phyloP scores from a whole-genome alignment of 2,329 filamentous ascomycete species.

The Clarireedia monteithiana region DNA sequence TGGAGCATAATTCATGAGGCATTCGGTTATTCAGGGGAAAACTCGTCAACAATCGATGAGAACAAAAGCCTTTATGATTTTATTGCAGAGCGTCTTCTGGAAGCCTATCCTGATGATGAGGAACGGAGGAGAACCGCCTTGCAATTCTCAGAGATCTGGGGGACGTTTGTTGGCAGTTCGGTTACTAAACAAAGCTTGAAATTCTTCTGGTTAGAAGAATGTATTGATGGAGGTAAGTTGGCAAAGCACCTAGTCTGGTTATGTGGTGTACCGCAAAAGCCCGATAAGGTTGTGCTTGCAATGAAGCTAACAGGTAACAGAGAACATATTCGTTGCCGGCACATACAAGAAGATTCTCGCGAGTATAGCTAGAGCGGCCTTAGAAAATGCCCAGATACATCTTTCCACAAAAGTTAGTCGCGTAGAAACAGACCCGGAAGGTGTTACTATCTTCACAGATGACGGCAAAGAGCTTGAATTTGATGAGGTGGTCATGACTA shows the following conservation, averaged over 20 bases:
- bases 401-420: slow-evolving; percentile 20
- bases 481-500: slow-evolving; percentile 42
- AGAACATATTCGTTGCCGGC: slow-evolving; percentile 28
- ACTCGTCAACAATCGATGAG: slow-evolving; percentile 40
- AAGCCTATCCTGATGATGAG: slow-evolving; percentile 31
- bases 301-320: slow-evolving; percentile 9
- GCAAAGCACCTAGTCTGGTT: background rate
- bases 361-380: slow-evolving; percentile 22
- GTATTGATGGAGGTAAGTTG: slow-evolving; percentile 40
- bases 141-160: slow-evolving; percentile 38
- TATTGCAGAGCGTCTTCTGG: slow-evolving; percentile 41
- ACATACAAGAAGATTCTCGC: slow-evolving; percentile 27
- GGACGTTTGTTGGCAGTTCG: slow-evolving; percentile 44
- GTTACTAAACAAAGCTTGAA: slow-evolving; percentile 44
- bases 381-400: slow-evolving; percentile 17
- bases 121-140: slow-evolving; percentile 33
- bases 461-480: slow-evolving; percentile 19
- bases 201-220: slow-evolving; percentile 51
- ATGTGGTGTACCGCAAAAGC: background rate
- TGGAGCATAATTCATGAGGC: slow-evolving; percentile 47
- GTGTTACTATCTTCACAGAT: slow-evolving; percentile 14
- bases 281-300: background rate
- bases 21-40: slow-evolving; percentile 44
- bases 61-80: slow-evolving; percentile 43
- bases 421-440: slow-evolving; percentile 10